phyloP scores from a whole-genome alignment of 306 rosid genomes.

The Malus sylvestris region DNA sequence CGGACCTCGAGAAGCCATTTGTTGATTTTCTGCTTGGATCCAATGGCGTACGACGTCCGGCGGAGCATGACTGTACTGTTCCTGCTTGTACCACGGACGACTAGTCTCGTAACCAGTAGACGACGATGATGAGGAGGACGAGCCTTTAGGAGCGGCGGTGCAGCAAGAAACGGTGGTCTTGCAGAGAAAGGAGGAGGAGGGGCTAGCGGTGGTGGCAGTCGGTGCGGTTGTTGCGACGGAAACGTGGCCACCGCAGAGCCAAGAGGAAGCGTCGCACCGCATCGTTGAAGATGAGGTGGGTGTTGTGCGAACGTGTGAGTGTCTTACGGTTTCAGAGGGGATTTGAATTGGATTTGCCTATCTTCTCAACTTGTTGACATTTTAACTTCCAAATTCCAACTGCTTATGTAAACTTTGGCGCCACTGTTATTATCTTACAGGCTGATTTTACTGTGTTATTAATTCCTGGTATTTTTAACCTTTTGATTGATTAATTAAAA shows the following conservation, averaged over 20 bases:
- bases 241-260: slow-evolving; percentile 15
- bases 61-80: slow-evolving; percentile 12
- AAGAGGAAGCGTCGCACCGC: slow-evolving; percentile 35
- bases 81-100: slow-evolving; percentile 25
- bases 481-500: too few species aligned
- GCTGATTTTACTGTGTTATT: too few species aligned
- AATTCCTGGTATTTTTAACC: too few species aligned
- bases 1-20: slow-evolving; percentile 44
- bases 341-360: not conserved
- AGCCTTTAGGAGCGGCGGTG: slow-evolving; percentile 13
- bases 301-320: not conserved
- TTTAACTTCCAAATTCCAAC: not conserved
- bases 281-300: slow-evolving; percentile 9
- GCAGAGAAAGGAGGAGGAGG: slow-evolving; percentile 12
- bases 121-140: slow-evolving; percentile 14
- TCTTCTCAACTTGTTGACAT: not conserved
- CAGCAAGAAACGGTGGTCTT: slow-evolving; percentile 22
- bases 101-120: slow-evolving; percentile 17
- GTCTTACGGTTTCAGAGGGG: not conserved
- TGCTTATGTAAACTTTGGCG: too few species aligned
- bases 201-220: not conserved
- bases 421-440: too few species aligned
- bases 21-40: slow-evolving; percentile 43
- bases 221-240: slow-evolving; percentile 9
- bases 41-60: slow-evolving; percentile 51